Evolutionary conservation across 2,329 filamentous ascomycete genomes (phyloP).

Genomic region (Fusarium drepaniforme): DNA sequence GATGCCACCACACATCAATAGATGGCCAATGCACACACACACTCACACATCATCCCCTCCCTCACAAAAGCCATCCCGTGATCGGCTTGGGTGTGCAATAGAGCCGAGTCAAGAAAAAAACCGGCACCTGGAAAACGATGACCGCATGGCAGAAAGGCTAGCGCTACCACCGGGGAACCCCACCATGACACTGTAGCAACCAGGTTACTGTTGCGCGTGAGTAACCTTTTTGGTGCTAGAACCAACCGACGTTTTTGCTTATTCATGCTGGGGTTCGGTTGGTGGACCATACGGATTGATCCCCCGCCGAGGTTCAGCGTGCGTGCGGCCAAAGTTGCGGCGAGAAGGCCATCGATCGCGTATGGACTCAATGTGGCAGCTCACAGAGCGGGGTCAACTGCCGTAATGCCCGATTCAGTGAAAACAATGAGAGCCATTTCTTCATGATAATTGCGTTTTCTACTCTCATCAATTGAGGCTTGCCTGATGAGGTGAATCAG

Average conservation of each 20-base stretch:
- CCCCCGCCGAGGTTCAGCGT: neutral
- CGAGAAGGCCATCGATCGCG: neutral
- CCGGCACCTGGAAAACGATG: conserved; percentile 13
- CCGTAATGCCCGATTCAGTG: conserved; percentile 1
- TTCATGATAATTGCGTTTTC: neutral
- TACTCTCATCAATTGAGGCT: neutral
- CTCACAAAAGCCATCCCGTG: conserved; percentile 1
- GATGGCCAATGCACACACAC: neutral
- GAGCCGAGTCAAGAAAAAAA: neutral
- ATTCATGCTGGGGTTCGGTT: neutral
- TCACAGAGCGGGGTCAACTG: conserved; percentile 31
- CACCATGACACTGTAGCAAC: conserved; percentile 30
- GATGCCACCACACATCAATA: neutral
- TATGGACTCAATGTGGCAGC: neutral
- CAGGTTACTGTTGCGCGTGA: conserved; percentile 23
- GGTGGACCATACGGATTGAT: neutral
- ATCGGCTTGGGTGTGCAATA: neutral
- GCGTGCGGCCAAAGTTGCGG: neutral
- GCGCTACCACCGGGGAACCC: conserved; percentile 7
- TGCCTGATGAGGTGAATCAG: neutral
- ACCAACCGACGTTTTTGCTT: neutral
- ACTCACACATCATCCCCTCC: neutral
- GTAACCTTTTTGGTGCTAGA: conserved; percentile 29
- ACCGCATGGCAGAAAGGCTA: conserved; percentile 6
- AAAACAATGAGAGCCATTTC: conserved; percentile 12